A percentile compares a stretch with the other conserved stretches of the same genome.
Evolutionary conservation across 768 basidiomycete species (phyloP).

Genomic region (Tricholoma matsutake): DNA sequence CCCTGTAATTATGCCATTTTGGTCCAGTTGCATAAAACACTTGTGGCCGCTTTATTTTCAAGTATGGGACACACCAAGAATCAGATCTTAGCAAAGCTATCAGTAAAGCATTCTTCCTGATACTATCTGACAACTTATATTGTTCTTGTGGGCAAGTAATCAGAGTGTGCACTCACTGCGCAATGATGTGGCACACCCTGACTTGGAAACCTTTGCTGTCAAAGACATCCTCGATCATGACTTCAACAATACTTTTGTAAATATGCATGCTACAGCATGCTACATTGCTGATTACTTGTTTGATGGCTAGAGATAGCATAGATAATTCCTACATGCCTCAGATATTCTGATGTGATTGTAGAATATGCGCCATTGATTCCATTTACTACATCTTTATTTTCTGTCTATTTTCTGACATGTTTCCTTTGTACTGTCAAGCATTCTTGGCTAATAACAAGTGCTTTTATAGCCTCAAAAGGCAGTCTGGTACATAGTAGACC

Average conservation of each 20-base stretch:
- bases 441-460: too few relatives aligned
- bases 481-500: too few relatives aligned
- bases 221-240: constrained; percentile 9
- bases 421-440: background rate
- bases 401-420: background rate
- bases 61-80: constrained; percentile 6
- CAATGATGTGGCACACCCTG: constrained; percentile 2
- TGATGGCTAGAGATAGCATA: background rate
- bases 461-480: too few relatives aligned
- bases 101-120: too few relatives aligned
- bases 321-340: background rate
- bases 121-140: too few relatives aligned
- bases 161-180: constrained; percentile 4
- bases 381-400: background rate
- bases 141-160: constrained; percentile 9
- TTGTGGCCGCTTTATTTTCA: constrained; percentile 8
- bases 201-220: constrained; percentile 5
- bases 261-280: constrained; percentile 4
- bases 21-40: constrained; percentile 10
- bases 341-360: background rate
- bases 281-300: background rate
- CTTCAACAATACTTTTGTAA: constrained; percentile 5
- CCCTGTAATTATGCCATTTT: constrained; percentile 9
- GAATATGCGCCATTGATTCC: background rate
- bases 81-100: too few relatives aligned